Percentiles rank a stretch among this genome's conserved stretches.
phyloP scores from a whole-genome alignment of 208 protist species.

The Hexamita inflata region DNA sequence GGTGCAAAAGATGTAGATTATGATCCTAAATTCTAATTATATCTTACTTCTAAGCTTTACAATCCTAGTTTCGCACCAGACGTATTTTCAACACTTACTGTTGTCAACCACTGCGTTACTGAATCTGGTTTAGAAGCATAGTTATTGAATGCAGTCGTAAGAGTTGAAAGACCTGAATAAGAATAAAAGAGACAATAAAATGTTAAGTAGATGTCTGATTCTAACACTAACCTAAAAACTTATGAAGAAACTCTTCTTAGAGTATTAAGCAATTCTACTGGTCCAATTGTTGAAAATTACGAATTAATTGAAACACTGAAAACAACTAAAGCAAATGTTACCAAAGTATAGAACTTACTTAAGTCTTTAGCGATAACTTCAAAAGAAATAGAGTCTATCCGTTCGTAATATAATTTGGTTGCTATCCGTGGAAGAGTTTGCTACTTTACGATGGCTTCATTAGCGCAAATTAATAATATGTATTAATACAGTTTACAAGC shows the following conservation, averaged over 20 bases:
- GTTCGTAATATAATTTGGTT: constrained; percentile 75
- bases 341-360: constrained; percentile 80
- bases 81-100: constrained; percentile 80
- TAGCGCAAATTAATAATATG: constrained; percentile 86
- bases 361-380: constrained; percentile 73
- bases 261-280: constrained; percentile 72
- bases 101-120: constrained; percentile 96
- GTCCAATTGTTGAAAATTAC: constrained; percentile 91
- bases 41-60: constrained; percentile 86
- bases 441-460: constrained; percentile 84
- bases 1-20: constrained; percentile 84
- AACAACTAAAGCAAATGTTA: constrained; percentile 84
- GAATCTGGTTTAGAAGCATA: constrained; percentile 86
- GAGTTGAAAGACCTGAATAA: constrained; percentile 79
- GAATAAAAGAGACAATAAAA: constrained; percentile 76
- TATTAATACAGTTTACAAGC: constrained; percentile 94
- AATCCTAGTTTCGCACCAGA: constrained; percentile 92
- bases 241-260: constrained; percentile 87
- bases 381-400: constrained; percentile 74
- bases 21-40: constrained; percentile 84
- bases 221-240: constrained; percentile 77
- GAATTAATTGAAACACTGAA: constrained; percentile 90
- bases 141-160: constrained; percentile 89
- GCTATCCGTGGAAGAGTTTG: constrained; percentile 83
- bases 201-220: constrained; percentile 83